These are phyloP conservation scores for Clathrospora elynae DNA, from an alignment of 2,329 filamentous ascomycete species.

Conservation along the genomic window DNA sequence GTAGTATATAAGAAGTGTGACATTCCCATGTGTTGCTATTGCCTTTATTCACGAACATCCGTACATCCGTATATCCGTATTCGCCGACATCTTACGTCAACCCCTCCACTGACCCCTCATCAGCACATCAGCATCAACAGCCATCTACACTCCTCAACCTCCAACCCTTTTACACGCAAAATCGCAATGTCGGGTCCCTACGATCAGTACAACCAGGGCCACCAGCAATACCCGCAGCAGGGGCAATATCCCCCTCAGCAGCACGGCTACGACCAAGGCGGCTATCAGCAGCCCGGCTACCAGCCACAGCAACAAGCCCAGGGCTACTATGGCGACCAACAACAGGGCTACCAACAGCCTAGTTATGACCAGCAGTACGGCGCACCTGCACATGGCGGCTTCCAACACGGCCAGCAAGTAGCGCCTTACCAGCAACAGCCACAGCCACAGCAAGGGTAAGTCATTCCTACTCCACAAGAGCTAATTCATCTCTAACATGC, in stretches of 20 bases:
- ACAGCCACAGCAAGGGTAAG: slow-evolving; percentile 47
- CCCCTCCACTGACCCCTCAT: slow-evolving; percentile 21
- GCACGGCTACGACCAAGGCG: slow-evolving; percentile 40
- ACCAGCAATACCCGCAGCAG: slow-evolving; percentile 47
- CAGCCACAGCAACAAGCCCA: slow-evolving; percentile 38
- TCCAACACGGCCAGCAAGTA: slow-evolving; percentile 53
- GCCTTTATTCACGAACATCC: slow-evolving; percentile 15
- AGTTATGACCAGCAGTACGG: slow-evolving; percentile 49
- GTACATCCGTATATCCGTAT: slow-evolving; percentile 12
- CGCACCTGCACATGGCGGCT: slow-evolving; percentile 56
- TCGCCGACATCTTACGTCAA: slow-evolving; percentile 20
- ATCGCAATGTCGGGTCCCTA: slow-evolving; percentile 59
- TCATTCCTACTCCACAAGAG: neutral
- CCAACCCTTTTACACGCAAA: slow-evolving; percentile 12
- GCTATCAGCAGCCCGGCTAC: slow-evolving; percentile 38
- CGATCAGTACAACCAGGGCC: slow-evolving; percentile 51
- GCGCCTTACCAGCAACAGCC: slow-evolving; percentile 43
- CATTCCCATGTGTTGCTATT: slow-evolving; percentile 14
- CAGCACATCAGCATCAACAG: slow-evolving; percentile 1
- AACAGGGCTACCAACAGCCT: slow-evolving; percentile 39
- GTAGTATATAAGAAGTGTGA: slow-evolving; percentile 23
- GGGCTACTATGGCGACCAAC: slow-evolving; percentile 44
- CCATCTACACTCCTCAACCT: neutral
- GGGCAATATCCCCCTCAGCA: slow-evolving; percentile 37
- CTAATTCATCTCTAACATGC: neutral